These are phyloP conservation scores for Diphasiastrum complanatum DNA, from an alignment of 83 land plant genomes.

Conservation along the genomic window DNA sequence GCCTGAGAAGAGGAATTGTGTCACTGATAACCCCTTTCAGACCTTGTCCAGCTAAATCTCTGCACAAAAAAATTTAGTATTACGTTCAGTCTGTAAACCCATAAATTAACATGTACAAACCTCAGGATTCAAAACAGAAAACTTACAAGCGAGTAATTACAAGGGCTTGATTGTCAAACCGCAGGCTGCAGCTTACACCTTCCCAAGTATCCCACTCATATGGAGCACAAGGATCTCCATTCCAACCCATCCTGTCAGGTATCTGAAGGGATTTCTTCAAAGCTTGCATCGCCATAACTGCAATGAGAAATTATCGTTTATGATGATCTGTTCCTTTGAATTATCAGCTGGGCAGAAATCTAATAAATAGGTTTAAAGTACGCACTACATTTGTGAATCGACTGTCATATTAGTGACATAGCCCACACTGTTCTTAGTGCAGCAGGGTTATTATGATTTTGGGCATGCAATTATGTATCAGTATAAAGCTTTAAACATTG, in stretches of 20 bases:
- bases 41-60: constrained; percentile 25
- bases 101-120: background rate
- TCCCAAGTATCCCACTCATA: constrained; percentile 98
- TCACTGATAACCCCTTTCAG: constrained; percentile 24
- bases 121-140: background rate
- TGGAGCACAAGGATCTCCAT: constrained; percentile 99
- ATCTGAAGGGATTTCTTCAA: constrained; percentile 68
- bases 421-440: too few relatives aligned
- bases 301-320: constrained; percentile 17
- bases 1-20: constrained; percentile 13
- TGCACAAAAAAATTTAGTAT: constrained; percentile 3
- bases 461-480: background rate
- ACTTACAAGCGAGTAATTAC: constrained; percentile 78
- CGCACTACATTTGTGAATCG: too few relatives aligned
- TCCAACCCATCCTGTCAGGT: constrained; percentile 98
- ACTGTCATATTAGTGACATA: too few relatives aligned
- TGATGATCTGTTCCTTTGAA: background rate
- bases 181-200: constrained; percentile 73
- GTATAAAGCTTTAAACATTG: background rate
- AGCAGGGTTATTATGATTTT: too few relatives aligned
- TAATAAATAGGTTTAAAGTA: too few relatives aligned
- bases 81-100: background rate
- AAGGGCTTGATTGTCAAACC: constrained; percentile 37
- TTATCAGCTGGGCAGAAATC: too few relatives aligned
- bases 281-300: constrained; percentile 88